Evolutionary conservation across 2,329 filamentous ascomycete species (phyloP).

Genomic region (Clonostachys rosea): DNA sequence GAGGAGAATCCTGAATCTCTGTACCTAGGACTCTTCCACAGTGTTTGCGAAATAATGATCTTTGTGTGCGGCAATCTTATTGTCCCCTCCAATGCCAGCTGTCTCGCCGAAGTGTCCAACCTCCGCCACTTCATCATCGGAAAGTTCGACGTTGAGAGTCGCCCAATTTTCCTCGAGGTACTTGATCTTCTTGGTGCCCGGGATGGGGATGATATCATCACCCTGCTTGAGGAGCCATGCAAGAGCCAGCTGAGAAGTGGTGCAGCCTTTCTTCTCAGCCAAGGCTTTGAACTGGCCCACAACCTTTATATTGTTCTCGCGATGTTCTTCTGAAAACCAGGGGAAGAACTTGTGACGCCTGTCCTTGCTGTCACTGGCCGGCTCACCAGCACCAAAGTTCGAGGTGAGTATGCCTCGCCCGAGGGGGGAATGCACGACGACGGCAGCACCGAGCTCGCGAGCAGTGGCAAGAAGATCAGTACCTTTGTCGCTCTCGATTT

Average conservation of each 20-base stretch:
- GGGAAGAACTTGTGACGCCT: background rate
- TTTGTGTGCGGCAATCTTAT: no score
- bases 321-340: constrained; percentile 1
- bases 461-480: constrained; percentile 43
- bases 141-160: constrained; percentile 17
- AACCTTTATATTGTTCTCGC: background rate
- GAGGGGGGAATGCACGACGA: constrained; percentile 52
- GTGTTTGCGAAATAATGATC: no score
- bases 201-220: constrained; percentile 52
- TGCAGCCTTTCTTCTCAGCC: constrained; percentile 36
- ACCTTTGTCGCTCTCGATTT: constrained; percentile 44
- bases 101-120: constrained; percentile 8
- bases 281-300: background rate
- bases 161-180: constrained; percentile 35
- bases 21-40: no score
- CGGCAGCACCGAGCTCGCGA: constrained; percentile 47
- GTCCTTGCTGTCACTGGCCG: background rate
- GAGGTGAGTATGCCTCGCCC: constrained; percentile 48
- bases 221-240: constrained; percentile 58
- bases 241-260: constrained; percentile 50
- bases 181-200: constrained; percentile 34
- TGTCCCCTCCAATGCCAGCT: no score
- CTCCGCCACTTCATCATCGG: constrained; percentile 18
- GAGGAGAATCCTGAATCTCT: no score
- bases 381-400: background rate